Evolutionary conservation across 192 early-diverging fungal species (phyloP).

Genomic region (Coemansia aciculifera): DNA sequence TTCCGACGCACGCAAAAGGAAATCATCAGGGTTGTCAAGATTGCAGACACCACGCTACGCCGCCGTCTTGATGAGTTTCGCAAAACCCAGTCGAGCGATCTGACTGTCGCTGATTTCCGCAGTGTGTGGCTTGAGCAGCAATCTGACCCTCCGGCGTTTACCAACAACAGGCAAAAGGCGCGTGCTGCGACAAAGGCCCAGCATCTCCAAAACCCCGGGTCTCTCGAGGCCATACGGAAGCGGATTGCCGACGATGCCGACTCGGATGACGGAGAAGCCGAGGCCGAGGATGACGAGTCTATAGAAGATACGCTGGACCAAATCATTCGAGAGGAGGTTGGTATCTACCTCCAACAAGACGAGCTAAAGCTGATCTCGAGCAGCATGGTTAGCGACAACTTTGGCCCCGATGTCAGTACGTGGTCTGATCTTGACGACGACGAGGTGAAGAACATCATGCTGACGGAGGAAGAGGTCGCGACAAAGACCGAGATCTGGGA

Average conservation of each 20-base stretch:
- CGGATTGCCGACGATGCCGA: background rate
- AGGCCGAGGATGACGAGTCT: slow-evolving; percentile 14
- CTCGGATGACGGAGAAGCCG: slow-evolving; percentile 17
- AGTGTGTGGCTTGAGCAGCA: slow-evolving; percentile 79
- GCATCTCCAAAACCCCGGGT: slow-evolving; percentile 13
- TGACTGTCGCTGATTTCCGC: slow-evolving; percentile 81
- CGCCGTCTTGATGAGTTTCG: slow-evolving; percentile 83
- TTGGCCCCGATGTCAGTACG: slow-evolving; percentile 46
- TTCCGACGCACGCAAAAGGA: slow-evolving; percentile 80
- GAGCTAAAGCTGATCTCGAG: slow-evolving; percentile 26
- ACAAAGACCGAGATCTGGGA: slow-evolving; percentile 85
- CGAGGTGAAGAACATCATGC: slow-evolving; percentile 66
- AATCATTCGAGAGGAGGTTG: slow-evolving; percentile 32
- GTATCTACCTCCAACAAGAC: slow-evolving; percentile 26
- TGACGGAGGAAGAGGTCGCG: slow-evolving; percentile 76
- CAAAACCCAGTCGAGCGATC: slow-evolving; percentile 70
- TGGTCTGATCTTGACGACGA: slow-evolving; percentile 73
- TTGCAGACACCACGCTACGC: slow-evolving; percentile 81
- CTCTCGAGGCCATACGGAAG: background rate
- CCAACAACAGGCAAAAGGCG: slow-evolving; percentile 51
- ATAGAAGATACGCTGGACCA: slow-evolving; percentile 21
- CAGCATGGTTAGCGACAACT: slow-evolving; percentile 9
- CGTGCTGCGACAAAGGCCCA: slow-evolving; percentile 46
- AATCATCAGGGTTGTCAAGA: slow-evolving; percentile 87
- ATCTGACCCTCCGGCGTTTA: slow-evolving; percentile 84